phyloP scores from a whole-genome alignment of 352 stramenopile species.

The Phytophthora lateralis region DNA sequence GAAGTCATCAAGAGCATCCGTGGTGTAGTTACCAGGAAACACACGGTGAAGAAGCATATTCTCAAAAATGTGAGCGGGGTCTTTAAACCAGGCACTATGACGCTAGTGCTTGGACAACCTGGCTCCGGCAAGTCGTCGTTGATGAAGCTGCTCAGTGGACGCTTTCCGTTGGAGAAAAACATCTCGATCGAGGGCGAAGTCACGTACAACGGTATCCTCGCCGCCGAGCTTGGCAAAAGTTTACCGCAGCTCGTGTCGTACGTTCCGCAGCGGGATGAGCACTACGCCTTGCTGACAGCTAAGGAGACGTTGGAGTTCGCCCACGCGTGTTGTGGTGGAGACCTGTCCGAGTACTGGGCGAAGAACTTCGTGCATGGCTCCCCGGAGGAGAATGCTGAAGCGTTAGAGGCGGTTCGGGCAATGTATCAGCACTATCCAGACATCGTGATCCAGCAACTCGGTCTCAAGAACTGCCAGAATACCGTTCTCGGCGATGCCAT shows the following conservation, averaged over 20 bases:
- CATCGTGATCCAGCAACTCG: constrained; percentile 21
- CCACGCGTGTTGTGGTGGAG: constrained; percentile 16
- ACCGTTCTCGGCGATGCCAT: constrained; percentile 34
- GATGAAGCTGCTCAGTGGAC: constrained; percentile 26
- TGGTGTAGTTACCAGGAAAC: not conserved
- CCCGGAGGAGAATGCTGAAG: constrained; percentile 15
- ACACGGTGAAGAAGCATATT: constrained; percentile 14
- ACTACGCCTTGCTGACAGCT: constrained; percentile 14
- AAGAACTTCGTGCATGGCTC: constrained; percentile 5
- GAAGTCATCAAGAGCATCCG: constrained; percentile 4
- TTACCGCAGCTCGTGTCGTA: constrained; percentile 26
- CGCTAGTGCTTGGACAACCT: constrained; percentile 21
- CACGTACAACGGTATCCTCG: constrained; percentile 15
- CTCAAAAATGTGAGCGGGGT: constrained; percentile 16
- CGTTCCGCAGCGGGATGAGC: constrained; percentile 14
- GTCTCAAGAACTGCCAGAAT: constrained; percentile 21
- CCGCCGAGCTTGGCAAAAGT: not conserved
- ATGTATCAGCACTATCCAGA: constrained; percentile 20
- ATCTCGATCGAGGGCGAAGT: constrained; percentile 15
- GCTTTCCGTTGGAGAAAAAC: constrained; percentile 13
- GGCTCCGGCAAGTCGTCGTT: constrained; percentile 24
- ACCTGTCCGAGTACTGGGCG: constrained; percentile 13
- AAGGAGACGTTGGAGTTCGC: constrained; percentile 23
- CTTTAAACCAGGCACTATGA: constrained; percentile 19
- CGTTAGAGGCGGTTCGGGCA: constrained; percentile 7